Conservation (phyloP, 805 yeast species). For the Yamadazyma sp. region DNA sequence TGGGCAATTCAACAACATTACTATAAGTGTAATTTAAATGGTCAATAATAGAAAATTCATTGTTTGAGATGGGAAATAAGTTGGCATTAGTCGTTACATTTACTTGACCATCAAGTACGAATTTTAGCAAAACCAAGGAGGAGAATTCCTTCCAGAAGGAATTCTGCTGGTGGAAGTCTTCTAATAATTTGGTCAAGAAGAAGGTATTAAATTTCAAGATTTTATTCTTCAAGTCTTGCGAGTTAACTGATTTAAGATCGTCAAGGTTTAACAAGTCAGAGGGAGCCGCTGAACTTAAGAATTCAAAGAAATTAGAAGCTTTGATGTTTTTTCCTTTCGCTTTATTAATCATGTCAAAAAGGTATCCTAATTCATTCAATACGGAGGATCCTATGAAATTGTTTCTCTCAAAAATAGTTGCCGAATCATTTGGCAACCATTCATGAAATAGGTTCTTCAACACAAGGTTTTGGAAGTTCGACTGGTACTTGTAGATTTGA, state of each 20-base stretch:
- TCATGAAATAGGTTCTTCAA: slow-evolving; percentile 52
- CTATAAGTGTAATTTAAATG: slow-evolving; percentile 11
- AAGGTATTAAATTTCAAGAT: slow-evolving; percentile 60
- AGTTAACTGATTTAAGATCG: slow-evolving; percentile 44
- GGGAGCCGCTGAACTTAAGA: slow-evolving; percentile 35
- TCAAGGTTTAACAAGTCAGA: slow-evolving; percentile 61
- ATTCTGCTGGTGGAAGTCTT: slow-evolving; percentile 42
- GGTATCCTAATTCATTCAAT: slow-evolving; percentile 79
- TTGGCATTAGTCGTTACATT: slow-evolving; percentile 5
- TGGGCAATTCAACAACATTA: slow-evolving; percentile 41
- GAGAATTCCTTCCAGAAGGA: slow-evolving; percentile 12
- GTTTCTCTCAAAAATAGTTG: slow-evolving; percentile 23
- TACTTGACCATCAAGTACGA: slow-evolving; percentile 32
- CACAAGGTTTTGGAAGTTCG: slow-evolving; percentile 67
- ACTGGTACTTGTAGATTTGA: slow-evolving; percentile 76
- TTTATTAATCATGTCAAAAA: slow-evolving; percentile 87
- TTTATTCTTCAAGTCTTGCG: slow-evolving; percentile 42
- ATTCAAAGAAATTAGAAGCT: slow-evolving; percentile 70
- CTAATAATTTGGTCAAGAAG: slow-evolving; percentile 50
- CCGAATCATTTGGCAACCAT: slow-evolving; percentile 43
- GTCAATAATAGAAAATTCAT: slow-evolving; percentile 4
- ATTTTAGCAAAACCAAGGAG: slow-evolving; percentile 11
- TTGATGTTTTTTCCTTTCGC: slow-evolving; percentile 78
- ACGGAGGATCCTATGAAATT: slow-evolving; percentile 51
- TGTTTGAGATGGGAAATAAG: slow-evolving; percentile 7